Base-by-base conservation (phyloP, 1,284 basidiomycete genomes). In the Farysia itapuensis region DNA sequence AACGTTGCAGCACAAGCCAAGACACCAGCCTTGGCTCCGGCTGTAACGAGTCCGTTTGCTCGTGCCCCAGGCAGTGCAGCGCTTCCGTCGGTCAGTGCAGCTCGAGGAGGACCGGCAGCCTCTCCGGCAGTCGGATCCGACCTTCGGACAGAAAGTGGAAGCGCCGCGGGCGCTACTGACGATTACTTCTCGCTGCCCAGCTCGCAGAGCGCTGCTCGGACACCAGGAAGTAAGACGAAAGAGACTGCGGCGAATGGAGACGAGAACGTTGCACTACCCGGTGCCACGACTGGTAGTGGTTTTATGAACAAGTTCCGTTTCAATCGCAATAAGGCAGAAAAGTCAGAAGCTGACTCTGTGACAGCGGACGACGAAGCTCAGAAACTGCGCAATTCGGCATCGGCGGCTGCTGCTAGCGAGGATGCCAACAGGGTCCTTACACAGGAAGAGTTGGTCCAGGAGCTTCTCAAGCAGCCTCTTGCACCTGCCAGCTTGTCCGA, bases 401-500 rank as follows among this genome's bases (percentile, higher is more conserved):
- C 43, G 19, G 31, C 52, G 0, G 33, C 44, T 5, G 22, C 40
- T 5, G 32, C 48, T 4, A 21, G 13, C 15, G 46, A 48, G 2
- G 45, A 28, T 1, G 25, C 37, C 4, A 29, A 30, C 14, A 42
- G 46, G 35, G 32, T 26, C 2, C 19, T 43, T 8, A 56, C 58
- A 13, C 52, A 48, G 25, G 29, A 35, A 1, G 28, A 47, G 32
- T 37, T 39, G 8, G 71, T 86, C 20, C 85, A 90, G 67, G 72
- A 79, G 2, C 78, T 95, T 13, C 81, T 93, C 2, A 80, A 85
- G 0, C 82, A 82, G 13, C 81, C 85, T 0, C 79, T 96, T 38
- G 81, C 79, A 6, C 89, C 90, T 4, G 87, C 90, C 1, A 72
- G 84, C 0, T 81, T 84, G 5, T 78, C 77, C 35, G 93, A 97